Conservation (phyloP, 2,329 filamentous ascomycete species). For the Fusarium heterosporum region DNA sequence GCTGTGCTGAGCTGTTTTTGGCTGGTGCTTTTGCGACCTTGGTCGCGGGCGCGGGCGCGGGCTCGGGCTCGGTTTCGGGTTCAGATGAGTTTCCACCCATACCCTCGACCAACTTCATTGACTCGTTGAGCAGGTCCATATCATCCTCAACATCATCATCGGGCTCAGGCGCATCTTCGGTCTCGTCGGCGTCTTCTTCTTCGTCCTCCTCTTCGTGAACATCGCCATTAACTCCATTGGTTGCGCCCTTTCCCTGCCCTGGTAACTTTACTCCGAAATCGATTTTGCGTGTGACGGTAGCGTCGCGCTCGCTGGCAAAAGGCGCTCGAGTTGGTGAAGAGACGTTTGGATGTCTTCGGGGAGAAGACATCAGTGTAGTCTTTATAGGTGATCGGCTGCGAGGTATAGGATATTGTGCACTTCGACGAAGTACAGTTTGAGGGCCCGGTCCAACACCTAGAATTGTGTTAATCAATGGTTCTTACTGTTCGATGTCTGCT, state of each 20-base stretch:
- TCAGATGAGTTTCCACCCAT: slow-evolving; percentile 43
- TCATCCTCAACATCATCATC: slow-evolving; percentile 23
- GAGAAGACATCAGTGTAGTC: slow-evolving; percentile 70
- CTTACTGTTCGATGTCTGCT: not conserved
- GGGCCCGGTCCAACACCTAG: slow-evolving; percentile 66
- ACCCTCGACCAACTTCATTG: slow-evolving; percentile 57
- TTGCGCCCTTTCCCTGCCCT: slow-evolving; percentile 26
- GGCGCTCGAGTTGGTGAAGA: slow-evolving; percentile 63
- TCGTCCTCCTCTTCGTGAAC: slow-evolving; percentile 43
- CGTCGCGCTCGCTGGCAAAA: slow-evolving; percentile 49
- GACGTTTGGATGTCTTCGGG: slow-evolving; percentile 68
- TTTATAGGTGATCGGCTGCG: slow-evolving; percentile 71
- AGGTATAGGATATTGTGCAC: slow-evolving; percentile 61
- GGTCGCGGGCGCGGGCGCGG: not conserved
- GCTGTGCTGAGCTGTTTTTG: slow-evolving; percentile 3
- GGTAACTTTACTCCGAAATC: slow-evolving; percentile 58
- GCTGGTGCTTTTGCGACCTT: slow-evolving; percentile 16
- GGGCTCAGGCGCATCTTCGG: slow-evolving; percentile 43
- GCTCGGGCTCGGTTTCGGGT: slow-evolving; percentile 33
- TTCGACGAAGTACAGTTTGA: slow-evolving; percentile 63
- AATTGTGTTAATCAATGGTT: slow-evolving; percentile 36
- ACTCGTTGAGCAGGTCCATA: slow-evolving; percentile 55
- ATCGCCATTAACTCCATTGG: slow-evolving; percentile 49
- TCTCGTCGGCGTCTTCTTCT: slow-evolving; percentile 48
- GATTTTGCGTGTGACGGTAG: slow-evolving; percentile 64